Base-by-base conservation (phyloP, 2,329 filamentous ascomycete genomes). In the Phoma herbarum region DNA sequence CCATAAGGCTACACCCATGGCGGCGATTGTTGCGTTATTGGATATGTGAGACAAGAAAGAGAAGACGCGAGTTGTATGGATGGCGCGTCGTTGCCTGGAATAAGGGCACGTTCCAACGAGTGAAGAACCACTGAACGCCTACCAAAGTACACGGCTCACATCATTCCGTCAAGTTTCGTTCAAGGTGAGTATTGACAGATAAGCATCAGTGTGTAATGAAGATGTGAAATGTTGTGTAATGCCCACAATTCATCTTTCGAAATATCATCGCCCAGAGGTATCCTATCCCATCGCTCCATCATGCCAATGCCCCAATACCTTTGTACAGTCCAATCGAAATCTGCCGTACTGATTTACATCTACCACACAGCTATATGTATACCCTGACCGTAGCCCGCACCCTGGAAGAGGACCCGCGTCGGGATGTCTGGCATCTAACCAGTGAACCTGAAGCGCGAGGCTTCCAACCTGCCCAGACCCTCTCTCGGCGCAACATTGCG, bases 401-500 rank as follows among this genome's bases (percentile, higher is more conserved):
- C 33, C 20, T 18, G 26, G 26, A 51, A 55, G 0, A 35, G 26
- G 16, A 23, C 6, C 39, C 46, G 41, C 51, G 51, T 52, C 31
- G 41, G 41, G 28, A 37, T 22, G 39, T 64, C 62, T 46, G 57
- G 57, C 60, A 31, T 57, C 63, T 74, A 77, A 60, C 75, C 75
- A 44, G 73, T 69, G 74, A 97, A 98, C 68, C 91, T 90, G 81
- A 98, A 98, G 64, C 91, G 87, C 22, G 90, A 88, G 23, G 93
- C 92, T 79, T 97, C 93, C 57, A 98, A 81, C 73, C 92, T 86
- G 3, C 94, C 94, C 41, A 98, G 82, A 0, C 94, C 94, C 74
- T 98, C 94, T 60, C 94, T 83, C 7, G 95, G 95, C n/a, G 95
- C 94, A 45, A 99, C 91, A 72, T 99, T 97, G 62, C 96, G 86